Percentiles rank a stretch among this genome's conserved stretches.
phyloP scores from a whole-genome alignment of 495 filamentous ascomycete species.

The Aspergillus affinis region DNA sequence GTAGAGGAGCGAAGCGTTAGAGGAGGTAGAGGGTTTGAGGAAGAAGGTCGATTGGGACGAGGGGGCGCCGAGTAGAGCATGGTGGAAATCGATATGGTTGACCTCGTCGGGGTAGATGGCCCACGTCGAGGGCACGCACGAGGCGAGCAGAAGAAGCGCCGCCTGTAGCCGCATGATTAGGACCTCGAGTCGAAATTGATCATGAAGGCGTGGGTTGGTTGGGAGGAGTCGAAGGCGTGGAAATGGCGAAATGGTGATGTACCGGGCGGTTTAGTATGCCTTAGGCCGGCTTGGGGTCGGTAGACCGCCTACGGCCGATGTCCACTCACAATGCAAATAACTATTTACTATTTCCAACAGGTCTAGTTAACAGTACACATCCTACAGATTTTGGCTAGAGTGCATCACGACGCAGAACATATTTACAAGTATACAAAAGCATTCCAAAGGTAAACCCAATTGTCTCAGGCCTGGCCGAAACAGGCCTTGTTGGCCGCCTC shows the following conservation, averaged over 20 bases:
- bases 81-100: constrained; percentile 89
- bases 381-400: not conserved
- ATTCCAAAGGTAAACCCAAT: not conserved
- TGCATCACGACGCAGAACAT: not conserved
- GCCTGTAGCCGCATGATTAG: constrained; percentile 49
- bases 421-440: not conserved
- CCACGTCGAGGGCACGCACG: constrained; percentile 37
- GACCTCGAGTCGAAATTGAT: constrained; percentile 23
- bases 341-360: too few relatives aligned
- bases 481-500: constrained; percentile 58
- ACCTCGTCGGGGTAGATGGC: constrained; percentile 92
- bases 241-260: constrained; percentile 7
- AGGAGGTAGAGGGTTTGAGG: constrained; percentile 75
- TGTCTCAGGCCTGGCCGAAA: constrained; percentile 23
- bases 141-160: constrained; percentile 41
- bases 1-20: constrained; percentile 87
- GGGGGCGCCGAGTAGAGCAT: constrained; percentile 81
- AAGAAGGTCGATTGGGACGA: constrained; percentile 87
- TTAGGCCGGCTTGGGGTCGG: too few relatives aligned
- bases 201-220: constrained; percentile 26
- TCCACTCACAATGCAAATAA: not conserved
- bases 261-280: not conserved
- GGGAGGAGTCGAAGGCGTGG: constrained; percentile 4
- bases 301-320: not conserved
- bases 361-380: too few relatives aligned